phyloP scores from a whole-genome alignment of 108 stramenopile species.

The Skeletonema menzelii region DNA sequence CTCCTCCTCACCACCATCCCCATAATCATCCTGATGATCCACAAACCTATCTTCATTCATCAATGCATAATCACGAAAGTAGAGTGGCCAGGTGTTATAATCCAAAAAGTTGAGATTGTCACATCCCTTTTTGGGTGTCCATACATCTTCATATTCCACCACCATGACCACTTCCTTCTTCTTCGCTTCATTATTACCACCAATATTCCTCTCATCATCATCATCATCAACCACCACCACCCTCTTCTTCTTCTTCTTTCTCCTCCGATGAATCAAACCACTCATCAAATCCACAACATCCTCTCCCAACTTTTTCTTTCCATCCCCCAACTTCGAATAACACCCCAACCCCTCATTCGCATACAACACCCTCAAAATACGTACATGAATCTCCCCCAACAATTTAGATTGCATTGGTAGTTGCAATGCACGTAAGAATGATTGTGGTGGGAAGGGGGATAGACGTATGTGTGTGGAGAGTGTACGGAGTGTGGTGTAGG shows the following conservation, averaged over 20 bases:
- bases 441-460: conserved; percentile 77
- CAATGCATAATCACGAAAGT: conserved; percentile 79
- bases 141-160: conserved; percentile 5
- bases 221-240: background rate
- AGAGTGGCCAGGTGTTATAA: conserved; percentile 75
- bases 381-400: conserved; percentile 76
- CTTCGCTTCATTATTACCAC: no score
- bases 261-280: background rate
- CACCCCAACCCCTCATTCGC: conserved; percentile 51
- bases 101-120: conserved; percentile 81
- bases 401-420: conserved; percentile 67
- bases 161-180: background rate
- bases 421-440: conserved; percentile 64
- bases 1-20: background rate
- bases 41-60: conserved; percentile 63
- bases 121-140: conserved; percentile 57
- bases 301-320: background rate
- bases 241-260: background rate
- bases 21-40: conserved; percentile 8
- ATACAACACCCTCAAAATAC: conserved; percentile 61
- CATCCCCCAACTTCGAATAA: conserved; percentile 49
- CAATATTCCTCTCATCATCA: background rate
- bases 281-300: background rate
- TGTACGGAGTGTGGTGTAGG: conserved; percentile 78
- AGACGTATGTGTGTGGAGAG: conserved; percentile 64